A percentile compares a stretch with the other conserved stretches of the same genome.
These are phyloP conservation scores for Xylariales sp. DNA, from an alignment of 2,329 filamentous ascomycete genomes.

Conservation along the genomic window DNA sequence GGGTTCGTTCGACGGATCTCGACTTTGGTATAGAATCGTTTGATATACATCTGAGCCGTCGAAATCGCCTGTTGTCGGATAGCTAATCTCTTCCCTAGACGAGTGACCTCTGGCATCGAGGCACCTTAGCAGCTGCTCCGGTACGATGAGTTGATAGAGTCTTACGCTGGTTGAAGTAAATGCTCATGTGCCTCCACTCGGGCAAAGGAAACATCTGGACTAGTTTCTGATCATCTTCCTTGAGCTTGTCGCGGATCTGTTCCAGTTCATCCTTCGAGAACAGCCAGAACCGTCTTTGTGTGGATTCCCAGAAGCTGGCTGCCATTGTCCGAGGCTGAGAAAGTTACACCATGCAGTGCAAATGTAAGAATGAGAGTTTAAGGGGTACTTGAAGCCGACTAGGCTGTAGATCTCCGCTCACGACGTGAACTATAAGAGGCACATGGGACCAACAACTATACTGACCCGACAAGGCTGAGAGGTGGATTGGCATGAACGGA, in stretches of 20 bases:
- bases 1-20: slow-evolving; percentile 91
- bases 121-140: background rate
- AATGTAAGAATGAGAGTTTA: no score
- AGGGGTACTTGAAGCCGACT: background rate
- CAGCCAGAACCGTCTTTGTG: slow-evolving; percentile 84
- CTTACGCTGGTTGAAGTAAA: slow-evolving; percentile 88
- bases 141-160: slow-evolving; percentile 7
- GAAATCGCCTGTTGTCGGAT: slow-evolving; percentile 89
- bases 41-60: slow-evolving; percentile 91
- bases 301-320: slow-evolving; percentile 95
- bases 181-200: slow-evolving; percentile 75
- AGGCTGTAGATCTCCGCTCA: no score
- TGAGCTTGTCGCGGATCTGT: slow-evolving; percentile 69
- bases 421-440: no score
- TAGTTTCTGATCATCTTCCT: slow-evolving; percentile 68
- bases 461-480: background rate
- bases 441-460: no score
- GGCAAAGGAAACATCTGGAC: slow-evolving; percentile 79
- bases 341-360: background rate
- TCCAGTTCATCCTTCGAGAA: slow-evolving; percentile 79
- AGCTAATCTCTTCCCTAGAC: slow-evolving; percentile 77
- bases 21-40: slow-evolving; percentile 86
- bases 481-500: background rate
- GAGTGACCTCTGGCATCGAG: slow-evolving; percentile 63
- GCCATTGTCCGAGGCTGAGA: slow-evolving; percentile 58